phyloP scores from a whole-genome alignment of 208 protist genomes.

The Wallacemonas sp. region DNA sequence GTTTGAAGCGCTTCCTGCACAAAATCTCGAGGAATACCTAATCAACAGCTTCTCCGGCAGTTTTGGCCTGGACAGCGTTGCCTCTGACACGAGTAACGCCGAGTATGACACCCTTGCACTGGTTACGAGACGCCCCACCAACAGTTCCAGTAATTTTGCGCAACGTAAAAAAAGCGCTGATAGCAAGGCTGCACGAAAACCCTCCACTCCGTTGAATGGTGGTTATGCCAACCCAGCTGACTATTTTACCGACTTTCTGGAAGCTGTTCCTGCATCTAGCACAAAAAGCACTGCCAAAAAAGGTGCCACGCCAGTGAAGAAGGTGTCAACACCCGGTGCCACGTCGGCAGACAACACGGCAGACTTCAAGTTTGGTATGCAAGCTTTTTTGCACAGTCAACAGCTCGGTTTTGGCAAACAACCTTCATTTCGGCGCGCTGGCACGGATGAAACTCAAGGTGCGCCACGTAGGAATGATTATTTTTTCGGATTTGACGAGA shows the following conservation, averaged over 20 bases:
- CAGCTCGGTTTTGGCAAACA: slow-evolving; percentile 65
- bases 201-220: background rate
- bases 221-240: slow-evolving; percentile 1
- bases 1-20: slow-evolving; percentile 12
- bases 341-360: background rate
- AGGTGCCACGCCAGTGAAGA: background rate
- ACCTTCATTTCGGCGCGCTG: slow-evolving; percentile 49
- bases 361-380: slow-evolving; percentile 64
- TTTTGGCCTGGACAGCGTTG: slow-evolving; percentile 5
- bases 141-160: background rate
- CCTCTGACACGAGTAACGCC: background rate
- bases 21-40: slow-evolving; percentile 11
- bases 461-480: slow-evolving; percentile 12
- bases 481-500: slow-evolving; percentile 12
- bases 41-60: slow-evolving; percentile 5
- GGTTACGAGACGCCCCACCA: background rate
- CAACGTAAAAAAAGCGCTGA: background rate
- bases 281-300: background rate
- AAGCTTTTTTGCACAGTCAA: slow-evolving; percentile 61
- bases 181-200: background rate
- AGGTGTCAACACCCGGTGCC: background rate
- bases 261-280: background rate
- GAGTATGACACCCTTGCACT: slow-evolving; percentile 8
- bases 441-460: slow-evolving; percentile 16
- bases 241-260: background rate